Percentiles rank a stretch among this genome's conserved stretches.
These are phyloP conservation scores for Rhizopogon sp. DNA, from an alignment of 768 basidiomycete genomes.

Conservation along the genomic window DNA sequence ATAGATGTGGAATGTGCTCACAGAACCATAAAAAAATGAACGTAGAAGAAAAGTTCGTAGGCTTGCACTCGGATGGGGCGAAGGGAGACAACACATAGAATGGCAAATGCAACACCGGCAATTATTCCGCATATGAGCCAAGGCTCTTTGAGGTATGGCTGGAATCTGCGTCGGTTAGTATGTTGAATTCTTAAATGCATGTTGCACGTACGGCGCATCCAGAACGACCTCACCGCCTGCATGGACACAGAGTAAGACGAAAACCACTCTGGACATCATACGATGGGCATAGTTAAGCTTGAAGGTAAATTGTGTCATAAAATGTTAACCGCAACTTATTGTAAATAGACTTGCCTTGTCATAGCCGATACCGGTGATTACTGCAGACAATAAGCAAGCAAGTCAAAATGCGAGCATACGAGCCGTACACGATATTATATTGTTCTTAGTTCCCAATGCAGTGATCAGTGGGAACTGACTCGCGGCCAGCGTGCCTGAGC, in stretches of 20 bases:
- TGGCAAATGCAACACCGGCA: conserved; percentile 33
- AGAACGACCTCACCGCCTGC: conserved; percentile 33
- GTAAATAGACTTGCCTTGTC: conserved; percentile 36
- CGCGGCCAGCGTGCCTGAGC: conserved; percentile 37
- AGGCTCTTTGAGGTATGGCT: conserved; percentile 3
- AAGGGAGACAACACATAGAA: conserved; percentile 39
- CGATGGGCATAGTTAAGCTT: conserved; percentile 38
- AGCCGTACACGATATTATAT: conserved; percentile 37
- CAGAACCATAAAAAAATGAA: conserved; percentile 38
- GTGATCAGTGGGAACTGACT: conserved; percentile 51
- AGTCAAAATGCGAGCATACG: background rate
- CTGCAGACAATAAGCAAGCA: conserved; percentile 21
- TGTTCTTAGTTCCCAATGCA: conserved; percentile 59
- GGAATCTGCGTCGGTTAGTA: background rate
- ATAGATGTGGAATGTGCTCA: conserved; percentile 13
- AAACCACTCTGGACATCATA: conserved; percentile 37
- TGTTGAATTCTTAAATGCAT: background rate
- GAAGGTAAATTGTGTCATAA: background rate
- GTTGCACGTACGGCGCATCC: background rate
- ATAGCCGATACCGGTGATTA: conserved; percentile 47
- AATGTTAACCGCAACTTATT: too few species aligned
- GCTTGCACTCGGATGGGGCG: conserved; percentile 39
- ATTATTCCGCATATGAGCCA: conserved; percentile 24
- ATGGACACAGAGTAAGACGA: conserved; percentile 45
- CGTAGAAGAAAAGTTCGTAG: conserved; percentile 47